phyloP scores from a whole-genome alignment of 1,139 yeast genomes.

The Pichia sp. region DNA sequence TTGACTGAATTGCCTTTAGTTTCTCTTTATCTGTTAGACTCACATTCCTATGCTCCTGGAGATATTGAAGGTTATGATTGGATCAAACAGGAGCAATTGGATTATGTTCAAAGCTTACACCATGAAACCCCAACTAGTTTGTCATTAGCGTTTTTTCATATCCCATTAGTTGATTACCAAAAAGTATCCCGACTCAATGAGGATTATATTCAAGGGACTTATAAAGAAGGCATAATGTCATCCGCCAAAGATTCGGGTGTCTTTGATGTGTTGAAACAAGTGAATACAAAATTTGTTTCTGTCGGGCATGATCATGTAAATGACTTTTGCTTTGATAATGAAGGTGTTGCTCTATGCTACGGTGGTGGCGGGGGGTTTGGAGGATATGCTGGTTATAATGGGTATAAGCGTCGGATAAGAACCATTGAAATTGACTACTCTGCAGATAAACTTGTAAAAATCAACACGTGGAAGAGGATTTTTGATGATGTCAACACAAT shows the following conservation, averaged over 20 bases:
- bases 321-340: slow-evolving; percentile 65
- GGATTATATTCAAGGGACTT: slow-evolving; percentile 32
- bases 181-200: neutral
- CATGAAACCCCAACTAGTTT: neutral
- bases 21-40: slow-evolving; percentile 69
- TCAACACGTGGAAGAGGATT: slow-evolving; percentile 58
- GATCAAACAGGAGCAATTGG: slow-evolving; percentile 66
- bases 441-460: neutral
- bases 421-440: slow-evolving; percentile 55
- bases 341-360: slow-evolving; percentile 74
- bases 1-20: slow-evolving; percentile 35
- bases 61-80: slow-evolving; percentile 64
- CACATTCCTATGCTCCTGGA: slow-evolving; percentile 67
- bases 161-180: slow-evolving; percentile 76
- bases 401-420: slow-evolving; percentile 68
- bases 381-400: slow-evolving; percentile 89
- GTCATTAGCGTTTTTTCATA: slow-evolving; percentile 82
- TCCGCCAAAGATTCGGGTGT: slow-evolving; percentile 68
- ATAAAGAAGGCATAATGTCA: slow-evolving; percentile 58
- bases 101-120: slow-evolving; percentile 37
- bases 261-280: slow-evolving; percentile 42
- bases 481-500: slow-evolving; percentile 37
- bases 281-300: slow-evolving; percentile 65
- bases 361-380: slow-evolving; percentile 95
- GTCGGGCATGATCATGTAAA: slow-evolving; percentile 96